Evolutionary conservation across 495 filamentous ascomycete genomes (phyloP), one percentile per base, ranked within the genome.

Genomic region (Clavariopsis aquatica): DNA sequence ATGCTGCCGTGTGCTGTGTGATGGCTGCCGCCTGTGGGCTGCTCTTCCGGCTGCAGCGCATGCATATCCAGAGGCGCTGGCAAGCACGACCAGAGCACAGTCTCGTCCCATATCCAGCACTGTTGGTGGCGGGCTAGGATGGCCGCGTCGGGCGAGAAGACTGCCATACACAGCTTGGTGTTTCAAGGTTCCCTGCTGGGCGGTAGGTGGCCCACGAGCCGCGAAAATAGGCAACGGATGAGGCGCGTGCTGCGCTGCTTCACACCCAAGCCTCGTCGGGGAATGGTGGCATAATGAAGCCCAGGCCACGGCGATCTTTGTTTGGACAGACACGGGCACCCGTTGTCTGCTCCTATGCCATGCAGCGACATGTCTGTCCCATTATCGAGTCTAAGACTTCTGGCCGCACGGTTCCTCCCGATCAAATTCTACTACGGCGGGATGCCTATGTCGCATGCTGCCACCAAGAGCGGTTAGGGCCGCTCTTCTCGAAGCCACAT

Each of bases 131-230:
- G 41, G 41, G 13, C 49, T 3, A 19, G 31, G 46, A 26, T 49
- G 17, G 10, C 8, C 24, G 54, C 41, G 27, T 19, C 56, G 56
- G 56, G 56, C 56, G 29, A 49, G 56, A 31, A 59, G 41, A 46
- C 60, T 55, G 53, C 47, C 60, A 52, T 24, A 52, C 19, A 22
- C 38, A 46, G 52, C 61, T 52, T 36, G 28, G 54, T 52, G 26
- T 60, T 65, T 58, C 66, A 69, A 64, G 54, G 49, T 24, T 54
- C 54, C 52, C 56, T 49, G 60, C 63, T 52, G 45, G 58, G 52
- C 36, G 57, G 57, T 62, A 24, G 2, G 31, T 20, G 52, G 52
- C 13, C 31, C 24, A 13, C 24, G 53, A 57, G 36, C 26, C 43
- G 51, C 51, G 49, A 66, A 49, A 58, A 53, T 49, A 66, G 57